Evolutionary conservation across 768 basidiomycete species (phyloP).

Genomic region (Pleurotus djamor): DNA sequence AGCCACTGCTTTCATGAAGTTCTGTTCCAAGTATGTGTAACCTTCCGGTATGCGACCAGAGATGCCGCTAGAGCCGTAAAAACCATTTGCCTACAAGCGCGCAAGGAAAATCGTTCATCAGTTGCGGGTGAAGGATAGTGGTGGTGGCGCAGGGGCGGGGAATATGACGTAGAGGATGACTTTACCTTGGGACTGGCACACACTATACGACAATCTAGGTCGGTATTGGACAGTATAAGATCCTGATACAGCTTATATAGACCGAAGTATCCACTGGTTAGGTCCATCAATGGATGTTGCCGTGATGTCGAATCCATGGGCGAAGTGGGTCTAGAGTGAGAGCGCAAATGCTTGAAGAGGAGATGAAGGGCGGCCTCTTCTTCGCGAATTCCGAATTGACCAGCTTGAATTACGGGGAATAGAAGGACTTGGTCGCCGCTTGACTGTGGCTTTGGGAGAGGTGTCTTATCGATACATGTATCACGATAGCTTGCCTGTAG

Average conservation of each 20-base stretch:
- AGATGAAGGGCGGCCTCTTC: constrained; percentile 66
- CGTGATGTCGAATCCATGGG: constrained; percentile 21
- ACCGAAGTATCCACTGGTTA: constrained; percentile 97
- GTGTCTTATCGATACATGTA: neutral
- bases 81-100: constrained; percentile 83
- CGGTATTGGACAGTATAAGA: constrained; percentile 56
- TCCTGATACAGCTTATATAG: constrained; percentile 79
- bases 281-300: constrained; percentile 55
- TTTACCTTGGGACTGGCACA: constrained; percentile 84
- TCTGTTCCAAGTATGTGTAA: constrained; percentile 84
- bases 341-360: constrained; percentile 52
- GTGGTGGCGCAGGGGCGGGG: neutral
- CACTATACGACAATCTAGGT: constrained; percentile 67
- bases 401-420: constrained; percentile 86
- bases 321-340: constrained; percentile 4
- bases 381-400: constrained; percentile 83
- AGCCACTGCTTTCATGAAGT: constrained; percentile 70
- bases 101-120: constrained; percentile 4
- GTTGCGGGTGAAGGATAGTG: neutral
- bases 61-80: constrained; percentile 84
- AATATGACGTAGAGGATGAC: neutral
- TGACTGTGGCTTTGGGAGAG: constrained; percentile 14
- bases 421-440: constrained; percentile 43
- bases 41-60: constrained; percentile 95
- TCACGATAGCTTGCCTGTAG: constrained; percentile 52